These are phyloP conservation scores for Simplicillium sp. DNA, from an alignment of 2,329 filamentous ascomycete species.

Conservation along the genomic window DNA sequence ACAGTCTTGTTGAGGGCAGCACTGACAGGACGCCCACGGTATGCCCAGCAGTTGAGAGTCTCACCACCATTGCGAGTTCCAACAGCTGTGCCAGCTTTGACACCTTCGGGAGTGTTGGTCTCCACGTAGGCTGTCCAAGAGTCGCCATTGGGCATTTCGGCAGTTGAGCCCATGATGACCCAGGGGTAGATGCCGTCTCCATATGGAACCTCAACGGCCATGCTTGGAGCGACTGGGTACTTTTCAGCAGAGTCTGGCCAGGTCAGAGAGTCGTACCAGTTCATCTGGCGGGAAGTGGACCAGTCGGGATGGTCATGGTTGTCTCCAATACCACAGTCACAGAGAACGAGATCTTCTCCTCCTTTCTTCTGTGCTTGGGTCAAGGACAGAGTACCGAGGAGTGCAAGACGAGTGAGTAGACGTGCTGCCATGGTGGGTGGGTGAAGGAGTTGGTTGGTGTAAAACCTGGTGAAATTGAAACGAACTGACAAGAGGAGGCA, in stretches of 20 bases:
- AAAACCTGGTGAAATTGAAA: not conserved
- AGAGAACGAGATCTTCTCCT: conserved; percentile 28
- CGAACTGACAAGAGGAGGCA: not conserved
- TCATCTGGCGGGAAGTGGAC: conserved; percentile 34
- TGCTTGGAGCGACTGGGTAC: conserved; percentile 25
- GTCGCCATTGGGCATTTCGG: conserved; percentile 26
- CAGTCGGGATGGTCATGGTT: conserved; percentile 27
- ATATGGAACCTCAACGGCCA: conserved; percentile 29
- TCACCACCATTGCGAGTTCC: conserved; percentile 28
- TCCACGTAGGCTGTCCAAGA: conserved; percentile 32
- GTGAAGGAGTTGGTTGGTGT: too few species aligned
- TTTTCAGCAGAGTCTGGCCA: conserved; percentile 24
- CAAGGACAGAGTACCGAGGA: conserved; percentile 5
- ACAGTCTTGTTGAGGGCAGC: conserved; percentile 26
- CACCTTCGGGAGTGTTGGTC: conserved; percentile 28
- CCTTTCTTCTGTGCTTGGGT: conserved; percentile 15
- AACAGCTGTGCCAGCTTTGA: conserved; percentile 28
- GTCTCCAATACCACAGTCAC: conserved; percentile 31
- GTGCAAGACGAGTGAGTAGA: not conserved
- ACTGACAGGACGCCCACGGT: conserved; percentile 28
- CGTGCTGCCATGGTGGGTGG: too few species aligned
- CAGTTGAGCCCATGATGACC: conserved; percentile 25
- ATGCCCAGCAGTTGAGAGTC: conserved; percentile 30
- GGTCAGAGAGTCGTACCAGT: conserved; percentile 28
- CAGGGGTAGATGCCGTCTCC: conserved; percentile 28